phyloP scores from a whole-genome alignment of 1,284 basidiomycete species.

The Pyrrhoderma noxium region DNA sequence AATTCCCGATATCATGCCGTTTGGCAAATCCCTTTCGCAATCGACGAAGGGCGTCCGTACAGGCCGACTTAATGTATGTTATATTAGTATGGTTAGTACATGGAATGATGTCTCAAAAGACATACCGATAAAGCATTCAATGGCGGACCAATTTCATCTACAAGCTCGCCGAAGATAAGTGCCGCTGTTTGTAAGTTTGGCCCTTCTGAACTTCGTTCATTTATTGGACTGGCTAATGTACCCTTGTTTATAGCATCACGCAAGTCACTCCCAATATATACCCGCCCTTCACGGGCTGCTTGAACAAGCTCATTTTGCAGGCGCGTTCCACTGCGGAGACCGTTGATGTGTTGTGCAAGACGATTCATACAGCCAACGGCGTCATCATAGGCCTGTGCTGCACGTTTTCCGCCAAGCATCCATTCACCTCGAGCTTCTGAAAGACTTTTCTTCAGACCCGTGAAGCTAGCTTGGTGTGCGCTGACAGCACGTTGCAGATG shows the following conservation, averaged over 20 bases:
- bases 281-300: constrained; percentile 52
- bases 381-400: constrained; percentile 67
- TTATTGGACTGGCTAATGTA: constrained; percentile 27
- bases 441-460: constrained; percentile 75
- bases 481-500: constrained; percentile 70
- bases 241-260: constrained; percentile 16
- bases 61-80: constrained; percentile 40
- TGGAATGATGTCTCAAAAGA: constrained; percentile 16
- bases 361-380: constrained; percentile 78
- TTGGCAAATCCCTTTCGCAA: constrained; percentile 59
- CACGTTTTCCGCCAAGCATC: constrained; percentile 38
- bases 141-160: constrained; percentile 78
- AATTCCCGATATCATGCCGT: constrained; percentile 18
- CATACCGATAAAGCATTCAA: constrained; percentile 71
- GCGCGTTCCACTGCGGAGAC: constrained; percentile 74
- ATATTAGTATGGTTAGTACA: too few relatives aligned
- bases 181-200: constrained; percentile 58
- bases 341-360: constrained; percentile 86
- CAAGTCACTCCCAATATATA: constrained; percentile 29
- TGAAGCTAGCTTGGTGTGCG: constrained; percentile 82
- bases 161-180: constrained; percentile 73
- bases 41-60: constrained; percentile 48
- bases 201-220: constrained; percentile 40
- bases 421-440: constrained; percentile 82
- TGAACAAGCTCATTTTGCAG: constrained; percentile 76